Evolutionary conservation across 805 yeast species (phyloP).

Genomic region (Lipomyces starkeyi): DNA sequence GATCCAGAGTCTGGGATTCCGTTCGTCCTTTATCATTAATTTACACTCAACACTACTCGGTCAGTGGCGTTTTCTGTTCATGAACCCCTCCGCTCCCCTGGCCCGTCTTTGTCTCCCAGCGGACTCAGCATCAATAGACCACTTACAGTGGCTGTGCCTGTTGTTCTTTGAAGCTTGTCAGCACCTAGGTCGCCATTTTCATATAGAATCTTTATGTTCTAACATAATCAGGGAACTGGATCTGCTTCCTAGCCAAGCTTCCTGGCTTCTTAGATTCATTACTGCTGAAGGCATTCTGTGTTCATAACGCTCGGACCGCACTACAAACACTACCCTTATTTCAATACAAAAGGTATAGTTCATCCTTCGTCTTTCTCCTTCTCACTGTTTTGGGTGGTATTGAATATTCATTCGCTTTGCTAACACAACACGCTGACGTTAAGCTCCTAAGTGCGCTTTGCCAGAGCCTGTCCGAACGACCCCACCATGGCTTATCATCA

Average conservation of each 20-base stretch:
- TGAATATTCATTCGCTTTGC: not conserved
- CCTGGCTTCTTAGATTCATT: not conserved
- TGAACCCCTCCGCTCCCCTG: too few relatives aligned
- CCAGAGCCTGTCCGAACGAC: not conserved
- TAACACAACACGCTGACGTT: not conserved
- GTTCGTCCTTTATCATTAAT: not conserved
- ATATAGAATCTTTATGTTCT: not conserved
- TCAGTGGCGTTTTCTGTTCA: not conserved
- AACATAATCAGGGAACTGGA: not conserved
- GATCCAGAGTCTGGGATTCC: not conserved
- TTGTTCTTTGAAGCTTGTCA: not conserved
- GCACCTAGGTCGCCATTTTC: not conserved
- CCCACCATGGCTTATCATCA: conserved; percentile 26
- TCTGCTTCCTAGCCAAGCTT: not conserved
- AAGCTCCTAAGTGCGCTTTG: not conserved
- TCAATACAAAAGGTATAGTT: not conserved
- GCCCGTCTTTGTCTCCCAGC: too few relatives aligned
- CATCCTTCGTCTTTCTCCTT: not conserved
- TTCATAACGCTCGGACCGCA: not conserved
- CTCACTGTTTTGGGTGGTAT: not conserved
- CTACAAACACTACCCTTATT: not conserved
- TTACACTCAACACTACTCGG: not conserved
- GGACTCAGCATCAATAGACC: too few relatives aligned
- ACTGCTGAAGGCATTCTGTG: not conserved
- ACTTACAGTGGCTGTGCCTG: too few relatives aligned